Percentiles rank a stretch among this genome's conserved stretches.
Evolutionary conservation across 495 filamentous ascomycete species (phyloP).

Genomic region (Podospora anserina): DNA sequence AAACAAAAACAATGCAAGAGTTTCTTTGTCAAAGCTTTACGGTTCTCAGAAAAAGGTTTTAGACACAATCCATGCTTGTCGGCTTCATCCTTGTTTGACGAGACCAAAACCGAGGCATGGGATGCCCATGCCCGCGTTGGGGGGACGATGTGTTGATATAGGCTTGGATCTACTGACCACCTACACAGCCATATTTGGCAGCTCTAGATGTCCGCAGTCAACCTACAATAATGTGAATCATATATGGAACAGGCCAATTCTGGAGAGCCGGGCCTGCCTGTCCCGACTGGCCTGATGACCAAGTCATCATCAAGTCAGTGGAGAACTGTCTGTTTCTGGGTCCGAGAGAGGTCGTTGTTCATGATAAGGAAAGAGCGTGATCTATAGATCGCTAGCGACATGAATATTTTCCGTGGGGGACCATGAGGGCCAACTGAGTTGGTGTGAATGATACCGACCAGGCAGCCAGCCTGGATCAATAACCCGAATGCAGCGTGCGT

Average conservation of each 20-base stretch:
- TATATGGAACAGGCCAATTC: not conserved
- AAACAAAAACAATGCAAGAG: conserved; percentile 5
- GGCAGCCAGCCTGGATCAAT: not conserved
- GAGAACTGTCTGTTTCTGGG: not conserved
- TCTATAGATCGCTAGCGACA: not conserved
- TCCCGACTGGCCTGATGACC: not conserved
- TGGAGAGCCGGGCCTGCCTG: not conserved
- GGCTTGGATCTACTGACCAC: not conserved
- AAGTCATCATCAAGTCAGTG: not conserved
- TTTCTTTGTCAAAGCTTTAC: not conserved
- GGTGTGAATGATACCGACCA: not conserved
- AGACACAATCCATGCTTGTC: not conserved
- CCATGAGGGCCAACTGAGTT: not conserved
- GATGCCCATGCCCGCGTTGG: not conserved
- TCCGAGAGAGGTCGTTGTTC: not conserved
- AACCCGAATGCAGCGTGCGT: not conserved
- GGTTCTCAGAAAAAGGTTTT: not conserved
- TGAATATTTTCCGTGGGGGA: not conserved
- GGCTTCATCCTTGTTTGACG: not conserved
- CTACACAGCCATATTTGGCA: not conserved
- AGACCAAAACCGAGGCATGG: not conserved
- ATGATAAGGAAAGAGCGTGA: not conserved
- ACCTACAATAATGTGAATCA: not conserved
- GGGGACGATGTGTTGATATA: not conserved
- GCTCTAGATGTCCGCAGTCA: not conserved